Evolutionary conservation across 768 basidiomycete species (phyloP).

Genomic region (Pisolithus albus): DNA sequence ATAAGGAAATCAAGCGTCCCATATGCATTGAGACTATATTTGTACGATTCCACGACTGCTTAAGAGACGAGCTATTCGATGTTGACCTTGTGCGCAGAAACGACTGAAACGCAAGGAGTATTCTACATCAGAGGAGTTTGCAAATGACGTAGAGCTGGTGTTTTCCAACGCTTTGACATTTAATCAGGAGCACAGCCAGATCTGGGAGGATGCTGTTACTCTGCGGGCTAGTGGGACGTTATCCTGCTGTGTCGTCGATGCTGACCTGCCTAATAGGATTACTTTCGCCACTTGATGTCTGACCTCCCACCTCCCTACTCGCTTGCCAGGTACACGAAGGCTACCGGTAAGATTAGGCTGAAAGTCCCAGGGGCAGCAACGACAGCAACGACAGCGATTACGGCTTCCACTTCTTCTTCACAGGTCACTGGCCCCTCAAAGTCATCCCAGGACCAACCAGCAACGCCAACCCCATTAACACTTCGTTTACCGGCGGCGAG

Average conservation of each 20-base stretch:
- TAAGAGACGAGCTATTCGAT: neutral
- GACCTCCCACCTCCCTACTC: conserved; percentile 64
- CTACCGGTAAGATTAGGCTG: conserved; percentile 63
- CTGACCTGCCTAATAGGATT: conserved; percentile 41
- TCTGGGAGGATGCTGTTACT: conserved; percentile 71
- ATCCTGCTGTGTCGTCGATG: neutral
- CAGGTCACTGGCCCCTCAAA: conserved; percentile 11
- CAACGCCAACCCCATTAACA: conserved; percentile 12
- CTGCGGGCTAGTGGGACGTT: conserved; percentile 46
- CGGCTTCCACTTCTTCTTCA: conserved; percentile 7
- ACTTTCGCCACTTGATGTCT: conserved; percentile 69
- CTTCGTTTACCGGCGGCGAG: conserved; percentile 16
- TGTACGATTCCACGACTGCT: conserved; percentile 37
- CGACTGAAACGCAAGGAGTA: conserved; percentile 79
- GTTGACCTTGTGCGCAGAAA: conserved; percentile 43
- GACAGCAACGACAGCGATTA: conserved; percentile 16
- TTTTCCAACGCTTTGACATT: conserved; percentile 86
- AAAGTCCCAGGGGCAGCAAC: conserved; percentile 43
- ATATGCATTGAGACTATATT: conserved; percentile 73
- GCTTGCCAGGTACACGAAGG: conserved; percentile 57
- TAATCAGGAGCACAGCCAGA: conserved; percentile 78
- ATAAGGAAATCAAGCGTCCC: conserved; percentile 71
- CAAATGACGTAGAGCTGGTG: conserved; percentile 82
- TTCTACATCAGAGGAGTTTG: conserved; percentile 57
- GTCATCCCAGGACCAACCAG: conserved; percentile 10